Evolutionary conservation across 352 stramenopile genomes (phyloP), one percentile per base, ranked within the genome.

Genomic region (Phytophthora sansomeana): DNA sequence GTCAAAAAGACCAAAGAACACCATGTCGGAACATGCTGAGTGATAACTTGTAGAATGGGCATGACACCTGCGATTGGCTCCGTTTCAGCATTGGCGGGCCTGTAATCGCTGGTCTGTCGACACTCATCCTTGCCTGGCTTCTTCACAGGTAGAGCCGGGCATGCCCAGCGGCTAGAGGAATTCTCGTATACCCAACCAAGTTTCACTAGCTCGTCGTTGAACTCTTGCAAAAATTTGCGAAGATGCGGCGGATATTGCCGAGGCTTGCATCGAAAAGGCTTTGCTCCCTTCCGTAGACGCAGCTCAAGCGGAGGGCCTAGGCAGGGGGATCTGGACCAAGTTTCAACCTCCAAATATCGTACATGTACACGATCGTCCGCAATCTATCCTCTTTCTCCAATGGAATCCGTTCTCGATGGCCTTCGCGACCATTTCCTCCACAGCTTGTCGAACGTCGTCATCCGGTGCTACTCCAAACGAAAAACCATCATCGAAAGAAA

Each of bases 101-200:
- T 28, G 35, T 66, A 75, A 17, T 75, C 56, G 17, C 48, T 68
- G 1, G 57, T 51, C 21, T 76, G 67, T n/a, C 67, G 19, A n/a
- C 48, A 67, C 17, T 66, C 57, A 6, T 54, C 47, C 16, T 21
- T 41, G 7, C 60, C 43, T 1, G 29, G 29, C 16, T 26, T 41
- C 10, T 69, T 65, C 1, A 68, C 52, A 9, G 67, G 50, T 16
- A 75, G 13, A 7, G 57, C 67, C 17, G 67, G 60, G 19, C 56
- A 68, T 28, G 42, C 50, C 59, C 67, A 47, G 7, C 43, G 41
- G 16, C 43, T 55, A 4, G 43, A 38, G 4, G 19, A 5, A 10
- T 56, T 55, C 6, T 36, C 43, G 13, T 32, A 53, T 1, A 63
- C 55, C 24, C 36, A n/a, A n/a, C n/a, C n/a, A n/a, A n/a, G n/a